Evolutionary conservation across 2,329 filamentous ascomycete genomes (phyloP), one percentile per base, ranked within the genome.

Genomic region (Apiospora hydei): DNA sequence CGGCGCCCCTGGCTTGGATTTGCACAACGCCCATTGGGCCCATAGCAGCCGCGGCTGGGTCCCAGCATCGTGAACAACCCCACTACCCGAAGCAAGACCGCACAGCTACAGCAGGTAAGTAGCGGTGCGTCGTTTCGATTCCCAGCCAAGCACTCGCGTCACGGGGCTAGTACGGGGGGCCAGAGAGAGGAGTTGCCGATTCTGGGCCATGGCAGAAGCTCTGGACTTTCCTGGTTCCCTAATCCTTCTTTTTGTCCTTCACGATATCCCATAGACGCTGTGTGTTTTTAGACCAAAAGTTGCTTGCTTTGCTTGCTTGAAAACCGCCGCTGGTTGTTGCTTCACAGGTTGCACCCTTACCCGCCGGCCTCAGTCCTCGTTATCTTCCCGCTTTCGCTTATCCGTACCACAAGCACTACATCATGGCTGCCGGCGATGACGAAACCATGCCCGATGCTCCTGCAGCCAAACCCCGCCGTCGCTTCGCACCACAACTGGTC

Each of bases 401-500:
- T 64, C 34, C 18, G 57, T 64, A 41, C 34, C 18, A 64, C 57
- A n/a, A 38, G 57, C 5, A 53, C 46, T 47, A 57, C 70, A 74
- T 73, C 67, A 78, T 79, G 77, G 74, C 76, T 51, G 75, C 70
- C 69, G 76, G 71, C 69, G 76, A 74, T 67, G 77, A 78, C 71
- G 76, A 76, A 74, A 74, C 76, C 61, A 78, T 80, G 77, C 72
- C 68, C 71, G 77, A 78, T 24, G 61, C 73, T 43, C 67, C 70
- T 43, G 69, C 70, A 68, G 43, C 74, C 70, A 81, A 80, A 69
- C 77, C 78, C 51, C 79, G 77, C 67, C 77, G 78, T 70, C 77
- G 77, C 69, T 81, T 81, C 68, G 79, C 76, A 69, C 80, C 80
- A 61, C 80, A 81, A 71, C 77, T 81, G n/a, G 76, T 81, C 49